Evolutionary conservation across 148 eudicot species (phyloP).

Genomic region (Silene conica): DNA sequence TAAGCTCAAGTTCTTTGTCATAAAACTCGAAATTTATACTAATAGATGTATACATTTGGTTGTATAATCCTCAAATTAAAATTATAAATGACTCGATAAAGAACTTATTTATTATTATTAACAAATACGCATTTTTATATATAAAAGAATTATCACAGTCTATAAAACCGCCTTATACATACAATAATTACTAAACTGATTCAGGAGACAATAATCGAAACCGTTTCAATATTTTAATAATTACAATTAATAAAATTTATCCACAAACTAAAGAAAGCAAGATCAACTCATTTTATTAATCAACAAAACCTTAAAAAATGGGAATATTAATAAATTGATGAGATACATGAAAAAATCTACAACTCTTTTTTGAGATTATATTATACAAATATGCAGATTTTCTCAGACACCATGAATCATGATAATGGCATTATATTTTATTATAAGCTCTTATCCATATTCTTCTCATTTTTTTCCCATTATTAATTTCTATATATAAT

Average conservation of each 20-base stretch:
- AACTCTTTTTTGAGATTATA: background rate
- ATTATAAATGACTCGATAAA: too few species aligned
- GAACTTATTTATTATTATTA: too few species aligned
- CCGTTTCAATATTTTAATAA: too few species aligned
- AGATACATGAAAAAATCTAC: background rate
- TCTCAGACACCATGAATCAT: background rate
- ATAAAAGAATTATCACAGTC: too few species aligned
- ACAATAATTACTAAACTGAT: too few species aligned
- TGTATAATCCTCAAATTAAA: too few species aligned
- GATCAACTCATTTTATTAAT: slow-evolving; percentile 6
- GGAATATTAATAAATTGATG: background rate
- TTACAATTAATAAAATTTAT: background rate
- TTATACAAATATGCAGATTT: background rate
- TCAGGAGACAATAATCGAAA: too few species aligned
- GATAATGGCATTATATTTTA: background rate
- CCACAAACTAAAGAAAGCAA: background rate
- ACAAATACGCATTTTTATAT: background rate
- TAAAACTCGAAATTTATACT: too few species aligned
- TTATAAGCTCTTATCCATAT: background rate
- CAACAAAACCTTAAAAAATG: background rate
- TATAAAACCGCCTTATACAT: too few species aligned
- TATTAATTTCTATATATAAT: background rate
- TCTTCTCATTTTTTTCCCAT: too few species aligned
- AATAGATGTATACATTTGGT: too few species aligned
- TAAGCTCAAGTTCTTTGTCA: too few species aligned